phyloP scores from a whole-genome alignment of 176 grass and related monocot species.

The Cenchrus purpureus region DNA sequence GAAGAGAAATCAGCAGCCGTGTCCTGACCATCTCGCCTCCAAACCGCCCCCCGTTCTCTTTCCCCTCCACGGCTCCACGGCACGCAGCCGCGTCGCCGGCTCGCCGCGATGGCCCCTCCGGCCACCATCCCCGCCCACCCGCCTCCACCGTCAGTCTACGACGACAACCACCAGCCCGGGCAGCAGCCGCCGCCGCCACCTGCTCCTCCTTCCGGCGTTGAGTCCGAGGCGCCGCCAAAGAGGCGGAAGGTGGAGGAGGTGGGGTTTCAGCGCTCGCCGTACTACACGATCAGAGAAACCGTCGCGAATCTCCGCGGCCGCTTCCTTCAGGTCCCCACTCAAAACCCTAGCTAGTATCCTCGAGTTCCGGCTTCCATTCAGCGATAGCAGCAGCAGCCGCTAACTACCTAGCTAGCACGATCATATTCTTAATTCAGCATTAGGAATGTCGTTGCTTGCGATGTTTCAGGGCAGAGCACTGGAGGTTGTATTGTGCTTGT shows the following conservation, averaged over 20 bases:
- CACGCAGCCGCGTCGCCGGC: neutral
- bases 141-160: neutral
- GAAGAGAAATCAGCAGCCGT: no score
- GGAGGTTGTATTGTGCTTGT: neutral
- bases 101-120: slow-evolving; percentile 1
- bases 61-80: neutral
- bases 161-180: neutral
- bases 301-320: slow-evolving; percentile 44
- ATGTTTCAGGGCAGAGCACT: slow-evolving; percentile 8
- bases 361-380: neutral
- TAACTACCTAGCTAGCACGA: neutral
- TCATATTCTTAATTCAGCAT: neutral
- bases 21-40: neutral
- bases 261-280: slow-evolving; percentile 53
- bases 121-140: neutral
- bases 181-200: neutral
- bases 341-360: slow-evolving; percentile 39
- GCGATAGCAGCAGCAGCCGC: neutral
- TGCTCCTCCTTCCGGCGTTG: neutral
- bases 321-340: slow-evolving; percentile 48
- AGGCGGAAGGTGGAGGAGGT: slow-evolving; percentile 39
- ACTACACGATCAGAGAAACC: slow-evolving; percentile 51
- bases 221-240: slow-evolving; percentile 21
- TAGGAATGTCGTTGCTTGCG: slow-evolving; percentile 10
- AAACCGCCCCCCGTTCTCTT: neutral